Percentiles rank a stretch among this genome's conserved stretches.
phyloP scores from a whole-genome alignment of 73 alveolate species.

The Tetrahymena borealis region DNA sequence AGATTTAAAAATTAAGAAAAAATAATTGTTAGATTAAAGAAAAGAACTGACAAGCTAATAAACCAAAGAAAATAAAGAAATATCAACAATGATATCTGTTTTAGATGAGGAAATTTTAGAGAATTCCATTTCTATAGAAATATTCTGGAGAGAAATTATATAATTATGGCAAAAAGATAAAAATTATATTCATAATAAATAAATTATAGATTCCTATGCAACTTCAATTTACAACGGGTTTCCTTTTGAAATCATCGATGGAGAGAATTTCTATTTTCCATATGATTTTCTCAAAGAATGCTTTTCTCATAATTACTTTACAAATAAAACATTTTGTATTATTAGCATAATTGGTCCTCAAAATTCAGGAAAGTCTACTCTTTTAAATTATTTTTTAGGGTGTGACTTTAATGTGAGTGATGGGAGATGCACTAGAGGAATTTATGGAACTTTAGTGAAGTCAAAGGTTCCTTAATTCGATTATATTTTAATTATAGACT shows the following conservation, averaged over 20 bases:
- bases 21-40: no score
- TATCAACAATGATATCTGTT: not conserved
- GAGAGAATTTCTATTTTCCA: slow-evolving; percentile 14
- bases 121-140: not conserved
- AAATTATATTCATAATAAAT: not conserved
- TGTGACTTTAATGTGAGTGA: slow-evolving; percentile 42
- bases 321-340: not conserved
- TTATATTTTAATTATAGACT: slow-evolving; percentile 15
- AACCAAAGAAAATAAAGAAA: not conserved
- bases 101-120: not conserved
- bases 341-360: slow-evolving; percentile 42
- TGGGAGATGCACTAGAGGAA: slow-evolving; percentile 46
- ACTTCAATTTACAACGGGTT: slow-evolving; percentile 14
- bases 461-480: not conserved
- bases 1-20: no score
- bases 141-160: slow-evolving; percentile 23
- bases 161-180: not conserved
- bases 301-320: not conserved
- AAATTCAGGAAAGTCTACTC: slow-evolving; percentile 47
- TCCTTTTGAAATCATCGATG: slow-evolving; percentile 47
- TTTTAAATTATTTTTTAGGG: slow-evolving; percentile 32
- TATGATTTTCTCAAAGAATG: not conserved
- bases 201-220: not conserved
- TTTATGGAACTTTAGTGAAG: not conserved
- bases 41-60: no score